A percentile compares a stretch with the other conserved stretches of the same genome.
phyloP scores from a whole-genome alignment of 2,329 filamentous ascomycete genomes.

The Neoscytalidium dimidiatum region DNA sequence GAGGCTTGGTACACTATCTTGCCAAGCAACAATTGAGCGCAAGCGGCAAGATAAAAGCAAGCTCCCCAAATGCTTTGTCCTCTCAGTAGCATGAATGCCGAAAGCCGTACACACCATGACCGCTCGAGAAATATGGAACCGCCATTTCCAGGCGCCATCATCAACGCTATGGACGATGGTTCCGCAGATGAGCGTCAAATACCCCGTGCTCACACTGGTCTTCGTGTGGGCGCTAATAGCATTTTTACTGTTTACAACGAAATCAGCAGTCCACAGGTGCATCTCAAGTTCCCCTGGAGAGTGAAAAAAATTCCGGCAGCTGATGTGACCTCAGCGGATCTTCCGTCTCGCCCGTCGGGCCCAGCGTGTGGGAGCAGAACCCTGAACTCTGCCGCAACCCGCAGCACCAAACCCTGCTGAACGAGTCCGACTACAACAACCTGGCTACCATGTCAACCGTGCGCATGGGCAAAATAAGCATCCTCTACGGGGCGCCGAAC shows the following conservation, averaged over 20 bases:
- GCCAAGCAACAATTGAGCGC: neutral
- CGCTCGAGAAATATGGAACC: neutral
- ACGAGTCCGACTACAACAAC: slow-evolving; percentile 12
- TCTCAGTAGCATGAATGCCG: neutral
- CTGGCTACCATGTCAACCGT: neutral
- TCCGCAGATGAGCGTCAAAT: neutral
- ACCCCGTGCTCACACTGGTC: neutral
- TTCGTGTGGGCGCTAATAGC: neutral
- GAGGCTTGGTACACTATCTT: neutral
- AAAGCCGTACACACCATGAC: neutral
- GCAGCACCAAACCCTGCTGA: neutral
- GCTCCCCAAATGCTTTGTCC: neutral
- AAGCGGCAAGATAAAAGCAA: neutral
- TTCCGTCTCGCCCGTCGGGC: neutral
- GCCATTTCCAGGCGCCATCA: neutral
- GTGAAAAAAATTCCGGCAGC: too few relatives aligned
- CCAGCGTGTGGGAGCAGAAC: neutral
- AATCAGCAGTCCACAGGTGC: neutral
- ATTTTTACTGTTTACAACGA: neutral
- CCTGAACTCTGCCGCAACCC: neutral
- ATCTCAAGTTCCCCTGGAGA: neutral
- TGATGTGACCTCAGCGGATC: neutral
- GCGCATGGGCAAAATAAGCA: slow-evolving; percentile 17
- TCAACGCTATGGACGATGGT: neutral
- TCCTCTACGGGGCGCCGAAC: slow-evolving; percentile 19